Base-by-base conservation (phyloP, 2,329 filamentous ascomycete genomes). In the Verticillium alfalfae region DNA sequence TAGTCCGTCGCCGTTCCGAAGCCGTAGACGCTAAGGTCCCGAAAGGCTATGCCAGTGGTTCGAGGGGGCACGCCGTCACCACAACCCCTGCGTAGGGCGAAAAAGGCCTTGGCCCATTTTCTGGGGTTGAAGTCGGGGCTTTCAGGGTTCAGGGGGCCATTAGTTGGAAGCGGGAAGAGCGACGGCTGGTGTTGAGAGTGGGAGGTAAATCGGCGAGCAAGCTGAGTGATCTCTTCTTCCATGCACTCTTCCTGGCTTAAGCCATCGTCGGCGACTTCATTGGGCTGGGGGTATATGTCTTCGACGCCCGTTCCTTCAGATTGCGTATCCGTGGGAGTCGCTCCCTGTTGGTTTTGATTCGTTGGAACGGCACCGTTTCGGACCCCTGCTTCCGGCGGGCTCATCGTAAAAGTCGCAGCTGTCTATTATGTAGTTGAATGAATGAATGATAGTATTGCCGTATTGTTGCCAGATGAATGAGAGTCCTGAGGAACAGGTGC, bases 31-130 rank as follows among this genome's bases (percentile, higher is more conserved):
- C 72, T 76, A 37, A 81, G 68, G 41, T 78, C 73, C 31, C 72
- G 72, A 62, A 80, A 80, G 0, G 75, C 57, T 6, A 64, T 34
- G 2, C 77, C 79, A 3, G 73, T 70, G 1, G 69, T 72, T 13
- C 76, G 66, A 34, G 67, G 71, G 0, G 66, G 61, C 18, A 65
- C 70, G 1, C 71, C 71, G 4, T 66, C 65, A 3, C 67, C 67
- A 0, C 66, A 65, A 7, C 66, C 62, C 1, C 66, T 69, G 13
- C 70, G 61, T 0, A 70, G 49, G 1, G 67, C 62, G 57, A 70
- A 71, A 56, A 72, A 73, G n/a, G 78, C 78, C 38, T 73, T 78
- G 36, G 77, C 76, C 79, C 79, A 81, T 67, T 75, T 74, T 22
- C 72, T 72, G 6, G 78, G 71, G 61, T 75, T 75, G 65, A 81